Evolutionary conservation across 371 early-diverging fungal genomes (phyloP), one percentile per base, ranked within the genome.

Genomic region (Mortierella sp.): DNA sequence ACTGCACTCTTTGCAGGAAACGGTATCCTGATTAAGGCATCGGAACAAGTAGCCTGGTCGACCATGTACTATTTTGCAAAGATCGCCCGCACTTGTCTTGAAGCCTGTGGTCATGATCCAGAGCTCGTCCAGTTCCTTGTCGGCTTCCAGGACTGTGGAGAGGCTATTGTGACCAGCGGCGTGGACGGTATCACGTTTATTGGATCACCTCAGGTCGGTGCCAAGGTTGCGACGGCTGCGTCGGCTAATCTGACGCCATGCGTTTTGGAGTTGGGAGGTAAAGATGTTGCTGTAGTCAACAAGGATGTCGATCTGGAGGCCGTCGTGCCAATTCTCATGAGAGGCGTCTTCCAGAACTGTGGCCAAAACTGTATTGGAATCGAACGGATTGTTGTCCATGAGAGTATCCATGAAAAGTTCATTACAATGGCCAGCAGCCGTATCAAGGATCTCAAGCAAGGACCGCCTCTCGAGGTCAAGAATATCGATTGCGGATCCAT

Each of bases 211-310:
- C 83, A 80, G 51, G 94, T 95, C 23, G 95, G 95, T 31, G 87
- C 87, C 69, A 67, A 87, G 47, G 90, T 94, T 28, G 92, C 92
- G 82, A 81, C 80, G 30, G 87, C 90, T 30, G 95, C 95, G 15
- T 81, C 90, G 27, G 83, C 86, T 48, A 72, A 86, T 23, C 82
- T 97, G 56, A 93, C 93, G 5, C 96, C 95, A 0, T 92, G 93
- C 56, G 84, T 93, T 19, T 86, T 97, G 12, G 97, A 97, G 81
- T 83, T 97, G 41, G 97, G 97, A 51, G 97, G 97, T 56, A 95
- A 95, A 79, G 94, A 94, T 82, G 87, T 88, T 50, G 92, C 92
- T 30, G 87, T 95, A 51, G 81, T 94, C 32, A 84, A 91, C 58
- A 87, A 85, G 62, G 94, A 95, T 72, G 84, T 89, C 6, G 90